Conservation (phyloP, 768 basidiomycete genomes). For the Pleurotus salmoneostramineus region DNA sequence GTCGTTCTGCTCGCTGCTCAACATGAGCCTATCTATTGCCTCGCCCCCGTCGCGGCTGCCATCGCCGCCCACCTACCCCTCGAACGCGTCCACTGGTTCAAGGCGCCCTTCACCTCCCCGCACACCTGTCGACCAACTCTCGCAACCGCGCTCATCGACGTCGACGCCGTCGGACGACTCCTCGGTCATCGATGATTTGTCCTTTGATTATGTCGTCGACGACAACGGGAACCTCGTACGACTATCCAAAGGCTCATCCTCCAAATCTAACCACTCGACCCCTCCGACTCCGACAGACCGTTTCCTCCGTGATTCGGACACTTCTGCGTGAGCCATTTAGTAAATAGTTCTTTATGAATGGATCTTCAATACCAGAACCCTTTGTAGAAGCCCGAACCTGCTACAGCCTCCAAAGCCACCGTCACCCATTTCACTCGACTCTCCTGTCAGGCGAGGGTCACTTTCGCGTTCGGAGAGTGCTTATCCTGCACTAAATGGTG, state of each 20-base stretch:
- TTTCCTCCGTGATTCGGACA: background rate
- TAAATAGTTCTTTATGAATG: too few species aligned
- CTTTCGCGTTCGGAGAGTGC: constrained; percentile 69
- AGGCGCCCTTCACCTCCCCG: constrained; percentile 29
- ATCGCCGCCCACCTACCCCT: background rate
- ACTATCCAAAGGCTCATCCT: constrained; percentile 45
- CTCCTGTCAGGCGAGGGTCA: constrained; percentile 40
- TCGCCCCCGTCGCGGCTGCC: background rate
- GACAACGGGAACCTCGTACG: constrained; percentile 53
- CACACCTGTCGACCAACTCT: constrained; percentile 28
- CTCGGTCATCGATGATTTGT: constrained; percentile 58
- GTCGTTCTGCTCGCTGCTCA: constrained; percentile 18
- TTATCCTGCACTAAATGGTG: constrained; percentile 37
- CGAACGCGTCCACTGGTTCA: background rate
- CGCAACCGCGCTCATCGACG: constrained; percentile 22
- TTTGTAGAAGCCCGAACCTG: background rate
- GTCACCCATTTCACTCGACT: constrained; percentile 31
- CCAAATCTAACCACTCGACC: constrained; percentile 40
- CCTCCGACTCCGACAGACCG: constrained; percentile 24
- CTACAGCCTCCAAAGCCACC: constrained; percentile 14
- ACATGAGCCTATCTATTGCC: constrained; percentile 2
- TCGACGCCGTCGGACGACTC: constrained; percentile 52
- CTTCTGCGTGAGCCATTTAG: background rate
- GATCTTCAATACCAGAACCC: background rate
- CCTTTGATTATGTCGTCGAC: constrained; percentile 61